A percentile compares a stretch with the other conserved stretches of the same genome.
phyloP scores from a whole-genome alignment of 805 yeast species.

The Starmerella floris region DNA sequence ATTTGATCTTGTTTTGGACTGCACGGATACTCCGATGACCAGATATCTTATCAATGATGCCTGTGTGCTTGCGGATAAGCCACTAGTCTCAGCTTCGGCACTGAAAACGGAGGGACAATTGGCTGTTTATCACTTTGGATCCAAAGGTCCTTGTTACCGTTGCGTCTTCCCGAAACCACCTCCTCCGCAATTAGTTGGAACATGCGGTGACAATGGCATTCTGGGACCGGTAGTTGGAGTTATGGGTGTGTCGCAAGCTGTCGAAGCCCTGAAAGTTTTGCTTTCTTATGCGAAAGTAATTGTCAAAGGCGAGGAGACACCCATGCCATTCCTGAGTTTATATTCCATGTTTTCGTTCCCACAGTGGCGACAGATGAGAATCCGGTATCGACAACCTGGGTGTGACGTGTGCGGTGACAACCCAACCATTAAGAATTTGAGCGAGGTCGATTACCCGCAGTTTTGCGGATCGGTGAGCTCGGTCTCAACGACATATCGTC shows the following conservation, averaged over 20 bases:
- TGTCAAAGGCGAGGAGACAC: neutral
- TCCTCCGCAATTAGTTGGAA: conserved; percentile 61
- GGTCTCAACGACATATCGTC: conserved; percentile 32
- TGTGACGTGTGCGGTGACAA: conserved; percentile 55
- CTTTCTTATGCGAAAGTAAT: conserved; percentile 40
- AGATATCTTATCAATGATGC: conserved; percentile 80
- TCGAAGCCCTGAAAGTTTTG: conserved; percentile 68
- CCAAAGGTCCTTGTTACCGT: conserved; percentile 78
- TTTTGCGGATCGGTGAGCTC: conserved; percentile 57
- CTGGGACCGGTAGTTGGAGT: conserved; percentile 93
- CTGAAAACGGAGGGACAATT: conserved; percentile 84
- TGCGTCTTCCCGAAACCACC: conserved; percentile 91
- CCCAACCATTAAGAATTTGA: conserved; percentile 41
- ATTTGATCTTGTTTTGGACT: conserved; percentile 74
- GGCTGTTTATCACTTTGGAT: conserved; percentile 52
- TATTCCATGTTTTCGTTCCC: conserved; percentile 44
- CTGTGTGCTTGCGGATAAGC: conserved; percentile 50
- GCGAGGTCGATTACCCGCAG: conserved; percentile 44
- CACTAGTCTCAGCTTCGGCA: conserved; percentile 87
- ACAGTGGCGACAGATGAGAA: conserved; percentile 53
- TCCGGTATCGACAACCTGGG: conserved; percentile 49
- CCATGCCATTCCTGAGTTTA: conserved; percentile 32
- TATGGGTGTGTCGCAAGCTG: conserved; percentile 78
- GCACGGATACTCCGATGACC: conserved; percentile 86
- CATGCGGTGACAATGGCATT: conserved; percentile 90